Conservation (phyloP, 2,329 filamentous ascomycete species). For the Xylaria sp. region DNA sequence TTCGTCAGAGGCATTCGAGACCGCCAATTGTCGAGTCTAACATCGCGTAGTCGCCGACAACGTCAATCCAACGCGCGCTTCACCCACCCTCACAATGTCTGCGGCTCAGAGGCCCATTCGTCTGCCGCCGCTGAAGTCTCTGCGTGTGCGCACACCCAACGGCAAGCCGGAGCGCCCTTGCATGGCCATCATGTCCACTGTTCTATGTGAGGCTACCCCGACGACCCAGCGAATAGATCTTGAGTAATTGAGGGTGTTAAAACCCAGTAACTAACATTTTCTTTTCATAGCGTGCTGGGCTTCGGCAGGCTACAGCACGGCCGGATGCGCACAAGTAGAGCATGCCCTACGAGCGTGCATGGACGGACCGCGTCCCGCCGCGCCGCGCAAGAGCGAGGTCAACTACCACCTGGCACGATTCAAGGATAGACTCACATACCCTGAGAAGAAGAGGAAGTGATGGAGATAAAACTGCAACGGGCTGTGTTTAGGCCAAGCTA, state of each 20-base stretch:
- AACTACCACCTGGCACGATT: constrained; percentile 89
- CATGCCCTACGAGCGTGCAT: constrained; percentile 71
- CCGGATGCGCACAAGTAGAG: constrained; percentile 65
- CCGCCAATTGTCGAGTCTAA: not conserved
- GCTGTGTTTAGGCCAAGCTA: not conserved
- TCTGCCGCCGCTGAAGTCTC: constrained; percentile 60
- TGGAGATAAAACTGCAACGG: not conserved
- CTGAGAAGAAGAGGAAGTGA: constrained; percentile 56
- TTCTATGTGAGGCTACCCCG: constrained; percentile 52
- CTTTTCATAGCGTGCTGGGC: constrained; percentile 77
- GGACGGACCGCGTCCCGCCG: constrained; percentile 70
- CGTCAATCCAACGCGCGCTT: not conserved
- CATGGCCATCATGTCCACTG: constrained; percentile 61
- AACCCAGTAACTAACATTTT: constrained; percentile 8
- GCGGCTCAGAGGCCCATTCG: constrained; percentile 57
- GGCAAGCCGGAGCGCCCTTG: constrained; percentile 58
- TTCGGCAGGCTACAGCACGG: constrained; percentile 71
- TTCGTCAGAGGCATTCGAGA: not conserved
- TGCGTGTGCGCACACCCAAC: constrained; percentile 62
- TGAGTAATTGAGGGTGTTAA: not conserved
- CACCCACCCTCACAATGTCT: constrained; percentile 46
- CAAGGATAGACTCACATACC: constrained; percentile 69
- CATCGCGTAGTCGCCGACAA: constrained; percentile 2
- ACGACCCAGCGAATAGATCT: not conserved
- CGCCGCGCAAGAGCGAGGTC: constrained; percentile 74